Evolutionary conservation across 257 asterid genomes (phyloP).

Genomic region (Jacaranda mimosifolia): DNA sequence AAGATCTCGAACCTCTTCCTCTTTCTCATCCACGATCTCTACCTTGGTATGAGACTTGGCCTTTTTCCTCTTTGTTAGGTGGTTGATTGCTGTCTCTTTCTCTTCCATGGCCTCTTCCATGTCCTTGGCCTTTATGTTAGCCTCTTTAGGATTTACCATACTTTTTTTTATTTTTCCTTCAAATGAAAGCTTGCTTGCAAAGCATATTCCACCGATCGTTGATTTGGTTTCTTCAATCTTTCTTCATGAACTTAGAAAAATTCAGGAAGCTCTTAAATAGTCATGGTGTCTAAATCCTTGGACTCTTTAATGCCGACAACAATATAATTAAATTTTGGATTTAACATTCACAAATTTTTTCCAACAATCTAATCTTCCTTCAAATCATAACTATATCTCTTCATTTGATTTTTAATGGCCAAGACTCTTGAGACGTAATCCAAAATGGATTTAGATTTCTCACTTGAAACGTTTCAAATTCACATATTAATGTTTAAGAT

Average conservation of each 20-base stretch:
- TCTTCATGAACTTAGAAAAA: conserved; percentile 33
- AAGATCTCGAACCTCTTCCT: no score
- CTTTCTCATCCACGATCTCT: neutral
- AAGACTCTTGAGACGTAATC: no score
- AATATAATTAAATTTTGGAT: neutral
- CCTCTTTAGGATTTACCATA: no score
- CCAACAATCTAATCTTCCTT: neutral
- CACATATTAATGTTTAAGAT: neutral
- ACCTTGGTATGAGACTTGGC: neutral
- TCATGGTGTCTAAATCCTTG: conserved; percentile 14
- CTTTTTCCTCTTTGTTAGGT: no score
- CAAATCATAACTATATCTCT: no score
- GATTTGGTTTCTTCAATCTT: neutral
- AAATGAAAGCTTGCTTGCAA: no score
- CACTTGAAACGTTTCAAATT: neutral
- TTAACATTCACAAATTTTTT: neutral
- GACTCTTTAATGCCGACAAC: neutral
- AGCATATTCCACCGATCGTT: neutral
- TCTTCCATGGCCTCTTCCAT: no score
- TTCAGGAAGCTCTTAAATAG: neutral
- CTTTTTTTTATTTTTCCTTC: no score
- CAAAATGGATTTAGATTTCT: no score
- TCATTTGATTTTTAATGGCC: no score
- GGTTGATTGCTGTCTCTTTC: no score
- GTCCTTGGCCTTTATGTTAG: no score